Percentiles rank a stretch among this genome's conserved stretches.
Evolutionary conservation across 2,329 filamentous ascomycete species (phyloP).

Genomic region (Falciphora oryzae): DNA sequence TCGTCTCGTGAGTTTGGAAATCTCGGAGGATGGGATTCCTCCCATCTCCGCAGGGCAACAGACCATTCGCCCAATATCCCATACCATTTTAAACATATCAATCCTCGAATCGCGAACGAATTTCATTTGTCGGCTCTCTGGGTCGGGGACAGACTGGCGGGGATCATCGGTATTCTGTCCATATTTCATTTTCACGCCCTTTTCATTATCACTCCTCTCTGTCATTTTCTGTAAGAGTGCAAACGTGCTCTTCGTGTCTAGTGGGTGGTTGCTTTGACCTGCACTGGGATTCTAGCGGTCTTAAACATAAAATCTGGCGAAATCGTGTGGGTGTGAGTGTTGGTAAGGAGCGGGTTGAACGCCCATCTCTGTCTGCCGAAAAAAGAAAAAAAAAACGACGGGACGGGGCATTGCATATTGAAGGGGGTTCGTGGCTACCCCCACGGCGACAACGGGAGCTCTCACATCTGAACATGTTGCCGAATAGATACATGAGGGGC

Average conservation of each 20-base stretch:
- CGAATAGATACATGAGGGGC: background rate
- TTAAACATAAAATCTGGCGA: background rate
- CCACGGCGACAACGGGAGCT: background rate
- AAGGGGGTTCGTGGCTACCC: background rate
- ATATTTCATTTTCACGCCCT: background rate
- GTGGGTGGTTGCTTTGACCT: background rate
- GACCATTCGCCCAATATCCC: background rate
- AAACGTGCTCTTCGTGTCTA: background rate
- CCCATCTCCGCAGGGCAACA: background rate
- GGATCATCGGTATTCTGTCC: background rate
- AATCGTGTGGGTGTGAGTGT: background rate
- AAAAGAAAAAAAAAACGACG: background rate
- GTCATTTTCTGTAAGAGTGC: background rate
- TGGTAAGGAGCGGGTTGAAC: background rate
- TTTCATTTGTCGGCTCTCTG: background rate
- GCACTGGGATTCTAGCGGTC: background rate
- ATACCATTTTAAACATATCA: background rate
- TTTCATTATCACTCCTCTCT: background rate
- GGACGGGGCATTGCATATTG: background rate
- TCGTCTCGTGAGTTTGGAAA: background rate
- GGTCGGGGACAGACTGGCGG: background rate
- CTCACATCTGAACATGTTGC: background rate
- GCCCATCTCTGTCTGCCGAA: background rate
- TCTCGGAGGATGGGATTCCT: background rate
- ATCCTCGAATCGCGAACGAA: background rate